Conservation (phyloP, 2,329 filamentous ascomycete genomes). For the Xylariaceae sp. region DNA sequence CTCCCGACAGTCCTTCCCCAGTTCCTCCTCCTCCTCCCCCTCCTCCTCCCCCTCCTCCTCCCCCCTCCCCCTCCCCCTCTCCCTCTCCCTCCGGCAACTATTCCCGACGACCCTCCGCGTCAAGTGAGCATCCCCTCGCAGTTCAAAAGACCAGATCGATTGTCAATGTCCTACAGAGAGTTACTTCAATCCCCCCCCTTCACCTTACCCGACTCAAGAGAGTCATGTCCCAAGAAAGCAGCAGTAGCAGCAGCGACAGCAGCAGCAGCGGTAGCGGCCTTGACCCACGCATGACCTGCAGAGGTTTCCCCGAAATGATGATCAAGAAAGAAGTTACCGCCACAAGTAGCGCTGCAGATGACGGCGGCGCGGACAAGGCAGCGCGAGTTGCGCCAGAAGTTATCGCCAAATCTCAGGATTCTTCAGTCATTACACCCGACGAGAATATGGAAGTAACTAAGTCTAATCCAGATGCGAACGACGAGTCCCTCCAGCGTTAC, state of each 20-base stretch:
- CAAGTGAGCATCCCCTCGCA: slow-evolving; percentile 7
- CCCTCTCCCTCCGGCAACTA: neutral
- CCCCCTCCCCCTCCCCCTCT: neutral
- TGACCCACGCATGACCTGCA: slow-evolving; percentile 25
- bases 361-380: neutral
- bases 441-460: slow-evolving; percentile 13
- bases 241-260: neutral
- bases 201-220: neutral
- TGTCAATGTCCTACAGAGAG: slow-evolving; percentile 6
- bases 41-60: neutral
- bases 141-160: slow-evolving; percentile 13
- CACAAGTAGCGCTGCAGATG: neutral
- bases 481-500: slow-evolving; percentile 95
- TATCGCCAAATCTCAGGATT: slow-evolving; percentile 3
- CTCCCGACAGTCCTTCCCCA: neutral
- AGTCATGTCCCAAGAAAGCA: neutral
- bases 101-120: neutral
- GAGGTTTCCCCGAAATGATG: slow-evolving; percentile 20
- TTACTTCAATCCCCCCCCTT: slow-evolving; percentile 4
- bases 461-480: slow-evolving; percentile 52
- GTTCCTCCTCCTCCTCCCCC: neutral
- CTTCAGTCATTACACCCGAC: slow-evolving; percentile 8
- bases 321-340: slow-evolving; percentile 5
- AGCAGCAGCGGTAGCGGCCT: slow-evolving; percentile 14
- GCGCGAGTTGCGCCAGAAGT: neutral